Base-by-base conservation (phyloP, 441 rosid species). In the Melastoma candidum region DNA sequence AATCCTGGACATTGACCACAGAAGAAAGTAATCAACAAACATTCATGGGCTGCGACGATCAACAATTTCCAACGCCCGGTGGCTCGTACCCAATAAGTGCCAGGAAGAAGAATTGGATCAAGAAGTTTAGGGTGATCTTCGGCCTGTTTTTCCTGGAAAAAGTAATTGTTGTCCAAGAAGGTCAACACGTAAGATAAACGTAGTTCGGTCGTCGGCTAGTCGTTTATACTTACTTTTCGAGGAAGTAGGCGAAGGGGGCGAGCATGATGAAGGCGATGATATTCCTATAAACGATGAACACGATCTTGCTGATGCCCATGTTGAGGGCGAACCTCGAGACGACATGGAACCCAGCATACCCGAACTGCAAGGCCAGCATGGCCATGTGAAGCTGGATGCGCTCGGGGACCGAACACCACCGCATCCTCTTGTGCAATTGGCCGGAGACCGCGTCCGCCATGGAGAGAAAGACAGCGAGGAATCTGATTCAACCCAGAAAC, bases 301-400 rank as follows among this genome's bases (percentile, higher is more conserved):
- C 98, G 48, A 92, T 86, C 64, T 84, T 92, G 77, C 97, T 88
- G 44, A 92, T 72, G 47, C 98, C 98, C 98, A 92, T 92, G 61
- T 93, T 88, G 49, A 93, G 95, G 66, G 98, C 98, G 67, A 95
- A 97, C 67, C 98, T 75, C 2, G 98, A 93, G 27, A 93, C 95
- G 0, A 92, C 98, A 49, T 92, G 98, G 77, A 92, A 92, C 0
- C 98, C 98, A 3, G 98, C 98, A 36, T 92, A 92, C 7, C 98
- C 98, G 58, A 92, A 88, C 80, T 92, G 98, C 72, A 92, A 71
- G 80, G 95, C 79, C 72, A 88, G 66, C 98, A 92, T 92, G 66
- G 98, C 98, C 80, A 71, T 9, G 75, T 92, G 98, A 67, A 92
- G 95, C 69, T 88, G 95, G 46, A 74, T 39, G 54, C 80, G 77